Conservation (phyloP, 1,284 basidiomycete genomes). For the Heterobasidion irregulare region DNA sequence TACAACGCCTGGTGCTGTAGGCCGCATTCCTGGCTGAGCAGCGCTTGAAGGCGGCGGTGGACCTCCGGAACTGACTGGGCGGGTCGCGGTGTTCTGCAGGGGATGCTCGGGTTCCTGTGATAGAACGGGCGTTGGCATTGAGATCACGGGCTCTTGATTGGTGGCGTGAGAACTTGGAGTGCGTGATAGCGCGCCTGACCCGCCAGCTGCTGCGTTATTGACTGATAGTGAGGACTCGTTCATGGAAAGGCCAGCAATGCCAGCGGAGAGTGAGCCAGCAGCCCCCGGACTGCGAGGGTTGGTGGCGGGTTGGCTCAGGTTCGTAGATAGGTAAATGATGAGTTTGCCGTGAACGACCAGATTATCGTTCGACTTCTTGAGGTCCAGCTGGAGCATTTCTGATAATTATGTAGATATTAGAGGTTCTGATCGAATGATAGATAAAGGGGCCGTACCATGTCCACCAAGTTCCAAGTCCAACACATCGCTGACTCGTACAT, state of each 20-base stretch:
- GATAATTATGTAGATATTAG: not conserved
- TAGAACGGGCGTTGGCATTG: constrained; percentile 20
- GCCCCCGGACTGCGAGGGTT: constrained; percentile 31
- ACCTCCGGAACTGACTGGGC: constrained; percentile 20
- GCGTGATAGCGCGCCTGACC: constrained; percentile 22
- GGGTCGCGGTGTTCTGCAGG: constrained; percentile 15
- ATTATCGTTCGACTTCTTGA: constrained; percentile 84
- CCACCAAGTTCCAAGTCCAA: constrained; percentile 76
- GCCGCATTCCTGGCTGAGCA: constrained; percentile 11
- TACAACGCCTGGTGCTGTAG: constrained; percentile 23
- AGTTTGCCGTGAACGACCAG: constrained; percentile 83
- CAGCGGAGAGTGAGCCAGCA: constrained; percentile 18
- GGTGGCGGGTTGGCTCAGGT: constrained; percentile 44
- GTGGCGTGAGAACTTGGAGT: constrained; percentile 24
- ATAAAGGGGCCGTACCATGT: constrained; percentile 45
- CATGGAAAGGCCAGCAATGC: constrained; percentile 17
- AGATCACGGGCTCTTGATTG: constrained; percentile 25
- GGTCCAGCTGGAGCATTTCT: constrained; percentile 77
- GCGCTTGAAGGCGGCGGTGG: constrained; percentile 9
- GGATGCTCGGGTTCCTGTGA: constrained; percentile 18
- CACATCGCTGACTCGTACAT: constrained; percentile 77
- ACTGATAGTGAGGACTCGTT: constrained; percentile 23
- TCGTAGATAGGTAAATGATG: constrained; percentile 71
- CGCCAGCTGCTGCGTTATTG: constrained; percentile 24
- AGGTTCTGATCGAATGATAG: not conserved